These are phyloP conservation scores for Hibiscus tridactylites DNA, from an alignment of 345 rosid species.

Conservation along the genomic window DNA sequence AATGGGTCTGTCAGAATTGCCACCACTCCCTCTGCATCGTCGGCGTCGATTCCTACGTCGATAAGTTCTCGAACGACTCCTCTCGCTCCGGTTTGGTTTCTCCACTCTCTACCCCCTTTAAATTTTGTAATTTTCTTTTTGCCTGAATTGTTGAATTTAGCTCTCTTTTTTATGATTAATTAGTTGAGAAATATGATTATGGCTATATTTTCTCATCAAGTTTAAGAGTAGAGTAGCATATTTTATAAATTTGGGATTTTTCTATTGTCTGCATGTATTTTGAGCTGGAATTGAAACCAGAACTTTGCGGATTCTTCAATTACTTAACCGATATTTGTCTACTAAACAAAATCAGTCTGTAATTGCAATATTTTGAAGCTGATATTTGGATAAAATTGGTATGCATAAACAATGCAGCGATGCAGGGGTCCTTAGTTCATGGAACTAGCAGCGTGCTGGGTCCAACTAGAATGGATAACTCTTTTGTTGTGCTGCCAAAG, in stretches of 20 bases:
- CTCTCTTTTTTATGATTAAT: not conserved
- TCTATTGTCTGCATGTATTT: not conserved
- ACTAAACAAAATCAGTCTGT: not conserved
- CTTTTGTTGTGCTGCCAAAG: constrained; percentile 77
- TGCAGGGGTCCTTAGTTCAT: constrained; percentile 65
- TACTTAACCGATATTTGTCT: not conserved
- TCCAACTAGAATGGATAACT: constrained; percentile 82
- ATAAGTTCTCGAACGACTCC: constrained; percentile 63
- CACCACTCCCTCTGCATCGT: constrained; percentile 69
- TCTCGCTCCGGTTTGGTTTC: constrained; percentile 59
- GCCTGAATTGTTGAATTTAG: not conserved
- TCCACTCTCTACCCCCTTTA: not conserved
- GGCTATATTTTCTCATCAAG: too few species aligned
- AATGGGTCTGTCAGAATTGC: constrained; percentile 86
- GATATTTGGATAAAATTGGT: not conserved
- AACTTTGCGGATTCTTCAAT: not conserved
- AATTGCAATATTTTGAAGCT: not conserved
- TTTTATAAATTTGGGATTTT: not conserved
- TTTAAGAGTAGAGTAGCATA: too few species aligned
- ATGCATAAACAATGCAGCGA: constrained; percentile 31
- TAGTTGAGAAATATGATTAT: not conserved
- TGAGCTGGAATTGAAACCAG: not conserved
- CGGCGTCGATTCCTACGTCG: constrained; percentile 88
- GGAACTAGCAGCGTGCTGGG: constrained; percentile 63
- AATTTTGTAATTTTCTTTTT: not conserved